Base-by-base conservation (phyloP, 2,329 filamentous ascomycete species). In the Emmonsia crescens region DNA sequence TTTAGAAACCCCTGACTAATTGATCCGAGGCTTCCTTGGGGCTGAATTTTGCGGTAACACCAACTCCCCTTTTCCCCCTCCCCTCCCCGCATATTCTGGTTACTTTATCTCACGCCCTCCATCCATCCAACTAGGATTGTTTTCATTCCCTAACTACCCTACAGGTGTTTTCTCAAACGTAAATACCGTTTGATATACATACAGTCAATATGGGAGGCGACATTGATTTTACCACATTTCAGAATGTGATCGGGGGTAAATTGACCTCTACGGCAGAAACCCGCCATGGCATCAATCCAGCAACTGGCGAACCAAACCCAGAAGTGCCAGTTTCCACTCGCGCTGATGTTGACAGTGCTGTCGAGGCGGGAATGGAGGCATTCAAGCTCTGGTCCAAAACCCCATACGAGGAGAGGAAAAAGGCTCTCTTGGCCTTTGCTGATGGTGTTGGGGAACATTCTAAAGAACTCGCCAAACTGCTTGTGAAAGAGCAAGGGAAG, bases 231-330 rank as follows among this genome's bases (percentile, higher is more conserved):
- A 59, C 57, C n/a, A 59, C 57, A 6, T 59, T 59, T 68, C 74
- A 75, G 63, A 84, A 83, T 72, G 74, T 81, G 60, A 77, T 83
- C 65, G 76, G 82, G 64, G 80, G 80, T 62, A 71, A 81, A 70
- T 70, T 78, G 63, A 73, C 74, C 21, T 69, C 74, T 21, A 80
- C 78, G 1, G 66, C 73, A 31, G 68, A 75, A 60, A 81, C 77
- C 14, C 77, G 79, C 60, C 76, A 78, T 66, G 75, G 77, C 51
- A 72, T 82, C 66, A 83, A 84, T 69, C 82, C 82, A 0, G 72
- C 81, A 2, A 82, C 78, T 9, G 72, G 76, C 29, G 71, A 80
- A 64, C 72, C 78, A 33, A 79, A 81, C 58, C 77, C 79, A 31
- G 76, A 78, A 19, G 81, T 83, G 0, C 82, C 82, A 0, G 71